Evolutionary conservation across 2,329 filamentous ascomycete species (phyloP).

Genomic region (Fonsecaea nubica): DNA sequence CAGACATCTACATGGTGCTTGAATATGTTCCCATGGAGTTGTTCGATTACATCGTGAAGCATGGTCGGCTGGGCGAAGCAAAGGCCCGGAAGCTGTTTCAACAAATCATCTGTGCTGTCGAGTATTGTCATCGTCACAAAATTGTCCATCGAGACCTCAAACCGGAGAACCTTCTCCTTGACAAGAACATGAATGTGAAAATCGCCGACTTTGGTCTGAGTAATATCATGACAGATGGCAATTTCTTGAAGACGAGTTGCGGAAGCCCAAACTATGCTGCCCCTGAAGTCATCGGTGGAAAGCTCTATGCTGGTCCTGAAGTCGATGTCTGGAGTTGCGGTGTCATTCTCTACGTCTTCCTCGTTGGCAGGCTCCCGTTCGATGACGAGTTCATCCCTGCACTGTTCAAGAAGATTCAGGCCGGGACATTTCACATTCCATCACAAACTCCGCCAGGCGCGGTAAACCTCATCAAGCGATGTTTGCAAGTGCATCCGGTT

Average conservation of each 20-base stretch:
- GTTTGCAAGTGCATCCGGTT: constrained; percentile 87
- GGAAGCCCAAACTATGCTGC: constrained; percentile 98
- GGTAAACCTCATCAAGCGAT: constrained; percentile 78
- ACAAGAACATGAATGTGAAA: constrained; percentile 96
- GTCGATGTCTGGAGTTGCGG: constrained; percentile 85
- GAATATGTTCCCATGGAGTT: constrained; percentile 96
- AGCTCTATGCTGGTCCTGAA: constrained; percentile 95
- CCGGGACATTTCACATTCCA: constrained; percentile 90
- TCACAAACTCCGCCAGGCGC: constrained; percentile 89
- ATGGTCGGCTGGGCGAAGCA: constrained; percentile 87
- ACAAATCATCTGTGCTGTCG: constrained; percentile 97
- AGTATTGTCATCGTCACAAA: constrained; percentile 98
- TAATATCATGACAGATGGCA: constrained; percentile 99
- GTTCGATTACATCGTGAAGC: constrained; percentile 96
- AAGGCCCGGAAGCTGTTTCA: constrained; percentile 98
- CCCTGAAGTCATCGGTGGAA: constrained; percentile 96
- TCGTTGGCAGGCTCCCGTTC: constrained; percentile 79
- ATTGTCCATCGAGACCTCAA: constrained; percentile 98
- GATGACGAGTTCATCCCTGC: constrained; percentile 98
- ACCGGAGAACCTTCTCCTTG: constrained; percentile 93
- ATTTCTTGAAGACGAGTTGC: constrained; percentile 98
- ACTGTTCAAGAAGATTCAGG: constrained; percentile 95
- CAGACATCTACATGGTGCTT: constrained; percentile 98
- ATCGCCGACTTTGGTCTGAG: constrained; percentile 98
- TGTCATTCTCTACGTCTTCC: constrained; percentile 69